Percentiles rank a stretch among this genome's conserved stretches.
These are phyloP conservation scores for Diaporthe citrichinensis DNA, from an alignment of 2,329 filamentous ascomycete species.

Conservation along the genomic window DNA sequence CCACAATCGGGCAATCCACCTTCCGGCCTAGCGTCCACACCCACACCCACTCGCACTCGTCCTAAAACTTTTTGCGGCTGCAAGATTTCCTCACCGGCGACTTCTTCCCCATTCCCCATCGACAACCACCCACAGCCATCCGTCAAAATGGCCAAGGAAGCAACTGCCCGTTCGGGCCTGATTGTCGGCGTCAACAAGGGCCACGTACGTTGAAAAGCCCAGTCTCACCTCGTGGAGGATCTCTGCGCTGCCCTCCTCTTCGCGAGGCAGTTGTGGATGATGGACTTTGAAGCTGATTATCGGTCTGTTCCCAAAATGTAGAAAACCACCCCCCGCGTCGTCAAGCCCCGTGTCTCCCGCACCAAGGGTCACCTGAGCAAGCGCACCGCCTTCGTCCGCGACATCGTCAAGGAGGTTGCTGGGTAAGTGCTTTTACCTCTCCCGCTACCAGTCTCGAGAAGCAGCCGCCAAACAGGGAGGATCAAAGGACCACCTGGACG, in stretches of 20 bases:
- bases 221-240: conserved; percentile 84
- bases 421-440: conserved; percentile 72
- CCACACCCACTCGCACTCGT: conserved; percentile 10
- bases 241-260: conserved; percentile 64
- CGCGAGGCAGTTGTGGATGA: conserved; percentile 64
- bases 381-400: conserved; percentile 95
- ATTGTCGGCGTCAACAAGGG: conserved; percentile 74
- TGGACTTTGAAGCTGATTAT: conserved; percentile 69
- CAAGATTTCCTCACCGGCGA: conserved; percentile 31
- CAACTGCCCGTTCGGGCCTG: conserved; percentile 70
- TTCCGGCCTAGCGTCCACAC: conserved; percentile 33
- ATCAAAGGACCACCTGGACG: not conserved
- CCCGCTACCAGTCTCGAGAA: not conserved
- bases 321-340: conserved; percentile 86
- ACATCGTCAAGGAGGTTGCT: conserved; percentile 98
- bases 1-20: conserved; percentile 32
- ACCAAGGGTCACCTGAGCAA: conserved; percentile 98
- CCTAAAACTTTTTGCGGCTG: conserved; percentile 26
- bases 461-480: not conserved
- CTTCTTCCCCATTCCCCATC: conserved; percentile 30
- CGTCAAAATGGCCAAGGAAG: conserved; percentile 71
- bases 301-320: conserved; percentile 60
- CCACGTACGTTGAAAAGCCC: conserved; percentile 68
- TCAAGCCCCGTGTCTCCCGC: conserved; percentile 83
- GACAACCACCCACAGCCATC: conserved; percentile 49